Evolutionary conservation across 306 rosid species (phyloP).

Genomic region (Quillaja saponaria): DNA sequence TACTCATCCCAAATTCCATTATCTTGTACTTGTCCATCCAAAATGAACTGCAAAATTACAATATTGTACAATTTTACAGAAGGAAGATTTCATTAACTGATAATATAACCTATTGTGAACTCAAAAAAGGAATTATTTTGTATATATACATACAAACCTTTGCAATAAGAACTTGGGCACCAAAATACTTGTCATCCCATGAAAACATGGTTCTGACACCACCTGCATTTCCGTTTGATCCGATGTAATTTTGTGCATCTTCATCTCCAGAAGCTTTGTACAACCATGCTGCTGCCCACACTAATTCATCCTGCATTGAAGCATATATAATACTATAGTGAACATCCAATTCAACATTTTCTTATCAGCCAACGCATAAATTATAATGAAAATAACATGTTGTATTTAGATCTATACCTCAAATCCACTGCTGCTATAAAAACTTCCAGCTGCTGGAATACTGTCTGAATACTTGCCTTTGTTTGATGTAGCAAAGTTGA

Average conservation of each 20-base stretch:
- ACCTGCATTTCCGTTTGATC: conserved; percentile 19
- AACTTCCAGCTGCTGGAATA: conserved; percentile 23
- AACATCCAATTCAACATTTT: no score
- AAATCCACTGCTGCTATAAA: conserved; percentile 61
- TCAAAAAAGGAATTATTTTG: background rate
- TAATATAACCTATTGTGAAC: no score
- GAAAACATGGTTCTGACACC: conserved; percentile 48
- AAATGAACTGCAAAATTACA: conserved; percentile 41
- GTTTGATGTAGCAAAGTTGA: conserved; percentile 44
- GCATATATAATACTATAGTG: no score
- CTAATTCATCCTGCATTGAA: conserved; percentile 55
- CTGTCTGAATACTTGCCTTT: conserved; percentile 46
- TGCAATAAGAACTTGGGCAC: conserved; percentile 51
- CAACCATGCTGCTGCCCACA: conserved; percentile 79
- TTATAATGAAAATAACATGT: no score
- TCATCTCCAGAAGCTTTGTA: conserved; percentile 39
- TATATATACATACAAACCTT: conserved; percentile 43
- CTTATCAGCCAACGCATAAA: no score
- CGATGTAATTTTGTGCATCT: conserved; percentile 40
- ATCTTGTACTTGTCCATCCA: conserved; percentile 37
- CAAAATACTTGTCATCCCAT: conserved; percentile 68
- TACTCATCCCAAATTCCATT: conserved; percentile 46
- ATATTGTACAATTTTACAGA: no score
- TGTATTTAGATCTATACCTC: conserved; percentile 33
- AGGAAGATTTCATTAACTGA: no score